These are phyloP conservation scores for Coemansia sp. DNA, from an alignment of 192 early-diverging fungal species.

Conservation along the genomic window DNA sequence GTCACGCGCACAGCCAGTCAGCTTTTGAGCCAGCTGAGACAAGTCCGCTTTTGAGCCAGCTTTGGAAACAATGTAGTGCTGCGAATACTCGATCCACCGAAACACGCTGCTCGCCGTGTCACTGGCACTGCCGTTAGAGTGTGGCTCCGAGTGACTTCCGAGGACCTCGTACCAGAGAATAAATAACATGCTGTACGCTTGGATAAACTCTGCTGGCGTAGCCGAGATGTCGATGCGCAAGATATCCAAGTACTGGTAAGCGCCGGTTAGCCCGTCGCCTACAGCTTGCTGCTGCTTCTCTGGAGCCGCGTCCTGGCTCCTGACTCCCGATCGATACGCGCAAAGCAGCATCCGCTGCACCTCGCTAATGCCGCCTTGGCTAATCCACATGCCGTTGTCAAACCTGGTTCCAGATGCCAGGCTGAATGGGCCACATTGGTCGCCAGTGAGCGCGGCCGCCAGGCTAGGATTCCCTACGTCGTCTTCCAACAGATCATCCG, in stretches of 20 bases:
- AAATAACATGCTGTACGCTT: constrained; percentile 39
- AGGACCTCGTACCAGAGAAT: constrained; percentile 34
- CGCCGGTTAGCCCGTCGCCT: background rate
- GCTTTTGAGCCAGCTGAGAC: constrained; percentile 10
- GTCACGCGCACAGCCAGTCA: constrained; percentile 8
- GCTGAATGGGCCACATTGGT: background rate
- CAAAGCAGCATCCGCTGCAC: constrained; percentile 14
- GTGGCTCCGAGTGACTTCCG: background rate
- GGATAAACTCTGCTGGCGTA: constrained; percentile 32
- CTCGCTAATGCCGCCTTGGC: constrained; percentile 35
- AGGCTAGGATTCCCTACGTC: background rate
- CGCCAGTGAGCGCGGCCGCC: background rate
- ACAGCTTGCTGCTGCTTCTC: background rate
- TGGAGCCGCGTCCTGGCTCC: background rate
- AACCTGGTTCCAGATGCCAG: constrained; percentile 41
- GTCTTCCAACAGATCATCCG: background rate
- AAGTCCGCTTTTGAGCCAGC: constrained; percentile 13
- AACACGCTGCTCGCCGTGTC: constrained; percentile 16
- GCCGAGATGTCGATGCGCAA: constrained; percentile 31
- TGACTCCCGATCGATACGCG: background rate
- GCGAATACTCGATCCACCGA: constrained; percentile 46
- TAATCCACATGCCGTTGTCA: constrained; percentile 36
- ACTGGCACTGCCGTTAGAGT: background rate
- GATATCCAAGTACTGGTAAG: constrained; percentile 31
- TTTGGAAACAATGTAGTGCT: constrained; percentile 13